Evolutionary conservation across 2,329 filamentous ascomycete genomes (phyloP), one percentile per base, ranked within the genome.

Genomic region (Cladobotryum mycophilum): DNA sequence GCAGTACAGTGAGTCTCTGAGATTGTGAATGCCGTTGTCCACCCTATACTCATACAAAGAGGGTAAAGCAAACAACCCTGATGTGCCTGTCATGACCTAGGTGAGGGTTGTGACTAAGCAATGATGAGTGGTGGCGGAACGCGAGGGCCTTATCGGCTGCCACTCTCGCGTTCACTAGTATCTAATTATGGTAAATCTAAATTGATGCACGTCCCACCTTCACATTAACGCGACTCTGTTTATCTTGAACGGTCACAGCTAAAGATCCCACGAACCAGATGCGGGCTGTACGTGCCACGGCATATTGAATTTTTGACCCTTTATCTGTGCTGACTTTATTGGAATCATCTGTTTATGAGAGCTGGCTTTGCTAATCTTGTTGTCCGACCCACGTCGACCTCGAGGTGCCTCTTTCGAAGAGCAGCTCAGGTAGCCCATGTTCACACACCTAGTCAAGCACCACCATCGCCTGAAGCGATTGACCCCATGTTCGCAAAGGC

Each of bases 401-500:
- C 57, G 49, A 60, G 61, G 53, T 57, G 55, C 56, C 47, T 63
- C 48, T 45, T 61, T 42, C 59, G 45, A 61, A 58, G 45, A 61
- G 56, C 58, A 51, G 45, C 54, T 40, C 61, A 57, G 41, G 45
- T 59, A 41, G 59, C 57, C 48, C 57, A 64, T 56, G 57, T 57
- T 48, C 58, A 62, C 49, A 54, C 54, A 47, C 38, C 47, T 22
- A 48, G 40, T 25, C 40, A 54, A 41, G 50, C 48, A 18, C 48
- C 49, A 34, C 35, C 57, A 34, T 37, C 57, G 43, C 49, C 53
- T 41, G 53, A 54, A 15, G 18, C 48, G 20, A 43, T 60, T 34
- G 57, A 64, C 53, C 48, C 62, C 43, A 72, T 71, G 69, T 59
- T 71, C 17, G 65, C 60, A 42, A 65, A 64, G 56, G 66, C 67